Evolutionary conservation across 352 stramenopile species (phyloP), one percentile per base, ranked within the genome.

Genomic region (Globisporangium okanoganense): DNA sequence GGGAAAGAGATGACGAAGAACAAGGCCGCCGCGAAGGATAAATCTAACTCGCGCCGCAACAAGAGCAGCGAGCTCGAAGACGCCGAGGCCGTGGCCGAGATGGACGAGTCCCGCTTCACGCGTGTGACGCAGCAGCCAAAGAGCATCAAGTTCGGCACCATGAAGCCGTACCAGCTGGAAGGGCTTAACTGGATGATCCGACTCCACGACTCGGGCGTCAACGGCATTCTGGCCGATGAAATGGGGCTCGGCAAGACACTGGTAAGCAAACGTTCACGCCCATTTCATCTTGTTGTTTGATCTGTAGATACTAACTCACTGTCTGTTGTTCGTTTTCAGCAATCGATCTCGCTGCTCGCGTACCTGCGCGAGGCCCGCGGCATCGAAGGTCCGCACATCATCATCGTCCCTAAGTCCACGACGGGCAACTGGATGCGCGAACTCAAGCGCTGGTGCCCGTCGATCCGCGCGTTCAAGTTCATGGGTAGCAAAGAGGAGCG

Each of bases 371-470:
- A 98, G 59, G 96, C 88, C 35, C 73, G 88, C 27, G 85, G 78
- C 33, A 97, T 99, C 5, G 88, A 97, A 64, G 97, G 97, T 4
- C 97, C 97, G 5, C 98, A 99, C 72, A 90, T 99, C n/a, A 96
- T 99, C 56, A 97, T 99, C 40, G 97, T 98, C 8, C 97, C 97
- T 2, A 97, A 99, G 54, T 98, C 97, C 5, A 99, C 97, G 24
- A 87, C 99, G 10, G 95, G 96, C 41, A 99, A 99, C 73, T 99
- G 97, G 97, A 97, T 99, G 92, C 90, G 94, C 61, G 97, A 99
- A 73, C 88, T 99, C 50, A 87, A 97, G 78, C 90, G 97, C 58
- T 99, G 97, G 96, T 92, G 97, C 47, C 97, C 97, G 2, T 85
- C 72, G 20, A 92, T 98, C 63, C 86, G 88, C 14, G 94, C 97